Conservation (phyloP, 306 rosid species). For the Luffa acutangula region DNA sequence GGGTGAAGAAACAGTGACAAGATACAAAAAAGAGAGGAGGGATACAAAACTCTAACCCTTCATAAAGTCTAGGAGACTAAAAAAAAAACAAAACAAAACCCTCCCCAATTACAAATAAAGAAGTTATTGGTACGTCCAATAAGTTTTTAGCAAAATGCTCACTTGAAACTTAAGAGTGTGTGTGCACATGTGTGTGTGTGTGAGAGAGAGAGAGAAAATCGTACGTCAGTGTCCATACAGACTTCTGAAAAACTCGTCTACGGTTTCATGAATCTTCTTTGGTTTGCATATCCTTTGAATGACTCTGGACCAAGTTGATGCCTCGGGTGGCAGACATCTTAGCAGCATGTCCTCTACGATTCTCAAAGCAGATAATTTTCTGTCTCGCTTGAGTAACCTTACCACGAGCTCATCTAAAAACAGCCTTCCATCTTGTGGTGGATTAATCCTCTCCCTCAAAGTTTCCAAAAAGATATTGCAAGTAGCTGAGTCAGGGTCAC, state of each 20-base stretch:
- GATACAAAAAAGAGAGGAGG: not conserved
- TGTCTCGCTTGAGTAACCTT: conserved; percentile 53
- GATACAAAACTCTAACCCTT: not conserved
- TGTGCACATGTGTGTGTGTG: not conserved
- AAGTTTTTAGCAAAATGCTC: not conserved
- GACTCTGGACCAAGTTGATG: conserved; percentile 70
- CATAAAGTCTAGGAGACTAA: not conserved
- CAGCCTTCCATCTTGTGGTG: conserved; percentile 75
- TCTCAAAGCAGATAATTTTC: conserved; percentile 40
- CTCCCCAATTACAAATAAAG: not conserved
- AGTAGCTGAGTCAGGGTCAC: conserved; percentile 71
- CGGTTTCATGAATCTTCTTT: conserved; percentile 31
- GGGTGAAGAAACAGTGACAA: not conserved
- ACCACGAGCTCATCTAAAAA: conserved; percentile 81
- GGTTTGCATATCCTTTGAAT: conserved; percentile 55
- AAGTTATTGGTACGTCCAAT: not conserved
- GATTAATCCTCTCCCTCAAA: conserved; percentile 49
- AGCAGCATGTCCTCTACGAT: conserved; percentile 62
- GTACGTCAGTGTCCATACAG: conserved; percentile 16
- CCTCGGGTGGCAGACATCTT: conserved; percentile 50
- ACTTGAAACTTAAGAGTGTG: not conserved
- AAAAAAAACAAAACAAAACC: not conserved
- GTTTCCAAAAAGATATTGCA: conserved; percentile 68
- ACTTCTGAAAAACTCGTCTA: conserved; percentile 52
- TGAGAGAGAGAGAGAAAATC: not conserved